These are phyloP conservation scores for Scedosporium minutisporum DNA, from an alignment of 2,329 filamentous ascomycete genomes.

Conservation along the genomic window DNA sequence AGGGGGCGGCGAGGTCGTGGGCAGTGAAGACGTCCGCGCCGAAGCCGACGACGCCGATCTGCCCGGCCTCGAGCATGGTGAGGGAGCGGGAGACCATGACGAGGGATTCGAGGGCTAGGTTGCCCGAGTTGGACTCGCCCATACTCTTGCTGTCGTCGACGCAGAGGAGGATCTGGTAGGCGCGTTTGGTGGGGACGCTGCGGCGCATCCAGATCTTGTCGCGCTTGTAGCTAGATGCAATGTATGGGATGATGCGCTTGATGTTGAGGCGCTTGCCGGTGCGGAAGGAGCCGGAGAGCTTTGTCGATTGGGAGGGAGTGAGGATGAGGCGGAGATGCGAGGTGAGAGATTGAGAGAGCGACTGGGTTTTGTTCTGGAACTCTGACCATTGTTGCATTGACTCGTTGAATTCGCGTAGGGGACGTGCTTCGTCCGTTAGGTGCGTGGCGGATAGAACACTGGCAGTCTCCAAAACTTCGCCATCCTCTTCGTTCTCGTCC, in stretches of 20 bases:
- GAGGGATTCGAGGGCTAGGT: conserved; percentile 84
- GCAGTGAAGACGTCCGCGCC: conserved; percentile 75
- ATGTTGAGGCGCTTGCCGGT: conserved; percentile 98
- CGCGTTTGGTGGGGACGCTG: conserved; percentile 80
- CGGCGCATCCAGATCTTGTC: conserved; percentile 99
- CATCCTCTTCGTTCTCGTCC: conserved; percentile 38
- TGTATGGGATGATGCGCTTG: conserved; percentile 98
- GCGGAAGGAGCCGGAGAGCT: conserved; percentile 91
- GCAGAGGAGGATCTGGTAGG: conserved; percentile 94
- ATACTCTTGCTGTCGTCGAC: conserved; percentile 95
- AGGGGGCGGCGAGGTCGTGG: conserved; percentile 73
- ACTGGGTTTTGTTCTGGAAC: conserved; percentile 76
- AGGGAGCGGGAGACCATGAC: conserved; percentile 83
- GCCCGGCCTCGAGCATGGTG: conserved; percentile 86
- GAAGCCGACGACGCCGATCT: conserved; percentile 86
- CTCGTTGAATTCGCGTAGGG: conserved; percentile 38
- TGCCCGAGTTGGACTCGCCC: conserved; percentile 67
- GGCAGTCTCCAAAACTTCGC: conserved; percentile 42
- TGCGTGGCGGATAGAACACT: conserved; percentile 66
- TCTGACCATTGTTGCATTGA: conserved; percentile 72
- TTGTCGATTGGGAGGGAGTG: conserved; percentile 86
- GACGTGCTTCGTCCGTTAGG: conserved; percentile 38
- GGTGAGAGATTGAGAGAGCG: conserved; percentile 78
- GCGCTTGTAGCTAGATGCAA: conserved; percentile 94
- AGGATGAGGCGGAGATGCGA: conserved; percentile 94